Evolutionary conservation across 1,139 yeast species (phyloP).

Genomic region (Eremothecium sinecaudum): DNA sequence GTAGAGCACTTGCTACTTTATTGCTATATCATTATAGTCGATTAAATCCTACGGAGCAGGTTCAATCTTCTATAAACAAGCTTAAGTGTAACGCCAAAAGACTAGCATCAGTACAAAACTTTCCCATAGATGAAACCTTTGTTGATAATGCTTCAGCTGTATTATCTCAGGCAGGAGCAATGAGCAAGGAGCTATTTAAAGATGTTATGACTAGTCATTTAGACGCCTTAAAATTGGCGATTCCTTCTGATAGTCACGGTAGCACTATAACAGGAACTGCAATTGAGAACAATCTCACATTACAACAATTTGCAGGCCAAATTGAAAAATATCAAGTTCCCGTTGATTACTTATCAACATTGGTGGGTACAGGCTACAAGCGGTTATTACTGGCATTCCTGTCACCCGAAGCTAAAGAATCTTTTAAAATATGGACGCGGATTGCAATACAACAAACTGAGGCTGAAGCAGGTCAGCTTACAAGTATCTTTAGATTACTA

Average conservation of each 20-base stretch:
- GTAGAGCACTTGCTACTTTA: constrained; percentile 16
- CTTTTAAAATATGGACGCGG: constrained; percentile 1
- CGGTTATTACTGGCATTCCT: constrained; percentile 1
- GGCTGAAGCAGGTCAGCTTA: background rate
- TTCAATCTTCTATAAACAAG: constrained; percentile 11
- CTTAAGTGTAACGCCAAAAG: constrained; percentile 15
- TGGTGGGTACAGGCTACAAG: background rate
- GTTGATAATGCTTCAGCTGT: background rate
- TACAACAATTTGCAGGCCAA: constrained; percentile 1
- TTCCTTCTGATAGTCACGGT: background rate
- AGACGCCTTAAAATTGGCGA: background rate
- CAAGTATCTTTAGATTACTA: background rate
- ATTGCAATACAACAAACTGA: background rate
- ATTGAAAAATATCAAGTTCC: background rate
- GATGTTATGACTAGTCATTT: background rate
- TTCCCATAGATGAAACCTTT: constrained; percentile 14
- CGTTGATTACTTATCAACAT: background rate
- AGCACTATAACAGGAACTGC: background rate
- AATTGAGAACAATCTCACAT: background rate
- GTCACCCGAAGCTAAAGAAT: constrained; percentile 1
- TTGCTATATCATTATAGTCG: constrained; percentile 16
- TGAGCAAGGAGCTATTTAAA: background rate
- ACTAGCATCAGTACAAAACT: constrained; percentile 13
- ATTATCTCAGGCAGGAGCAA: background rate
- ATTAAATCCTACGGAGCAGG: constrained; percentile 11